phyloP scores from a whole-genome alignment of 2,329 filamentous ascomycete genomes.

The Triangularia verruculosa region DNA sequence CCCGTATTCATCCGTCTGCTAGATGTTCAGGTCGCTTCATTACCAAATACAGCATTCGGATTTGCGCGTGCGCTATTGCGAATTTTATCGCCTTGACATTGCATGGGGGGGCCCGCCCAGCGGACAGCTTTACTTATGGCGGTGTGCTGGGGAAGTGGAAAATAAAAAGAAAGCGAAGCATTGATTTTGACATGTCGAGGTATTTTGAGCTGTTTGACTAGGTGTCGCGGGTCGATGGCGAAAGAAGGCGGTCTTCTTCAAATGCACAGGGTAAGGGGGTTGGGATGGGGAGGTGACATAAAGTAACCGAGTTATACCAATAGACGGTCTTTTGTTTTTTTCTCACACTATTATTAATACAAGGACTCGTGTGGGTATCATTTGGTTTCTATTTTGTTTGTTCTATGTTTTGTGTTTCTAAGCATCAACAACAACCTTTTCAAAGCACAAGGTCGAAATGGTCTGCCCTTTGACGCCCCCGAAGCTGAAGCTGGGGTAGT shows the following conservation, averaged over 20 bases:
- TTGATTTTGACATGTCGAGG: neutral
- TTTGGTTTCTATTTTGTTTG: neutral
- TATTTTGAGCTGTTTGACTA: neutral
- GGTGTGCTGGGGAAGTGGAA: neutral
- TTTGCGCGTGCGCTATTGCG: neutral
- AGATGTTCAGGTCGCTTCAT: neutral
- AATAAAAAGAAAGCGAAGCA: neutral
- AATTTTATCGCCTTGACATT: neutral
- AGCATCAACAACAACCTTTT: slow-evolving; percentile 36
- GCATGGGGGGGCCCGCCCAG: neutral
- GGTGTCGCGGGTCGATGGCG: neutral
- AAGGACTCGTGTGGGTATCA: neutral
- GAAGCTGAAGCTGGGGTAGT: slow-evolving; percentile 85
- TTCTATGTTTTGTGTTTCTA: no score
- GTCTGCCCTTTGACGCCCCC: slow-evolving; percentile 85
- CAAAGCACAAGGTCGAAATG: slow-evolving; percentile 83
- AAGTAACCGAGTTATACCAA: neutral
- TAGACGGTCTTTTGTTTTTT: neutral
- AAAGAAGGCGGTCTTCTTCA: neutral
- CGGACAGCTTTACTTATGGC: neutral
- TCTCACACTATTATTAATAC: neutral
- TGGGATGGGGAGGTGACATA: neutral
- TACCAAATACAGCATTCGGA: neutral
- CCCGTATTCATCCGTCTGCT: neutral
- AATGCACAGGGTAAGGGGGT: neutral